A percentile compares a stretch with the other conserved stretches of the same genome.
These are phyloP conservation scores for Spirogloea muscicola DNA, from an alignment of 139 green algal genomes.

Conservation along the genomic window DNA sequence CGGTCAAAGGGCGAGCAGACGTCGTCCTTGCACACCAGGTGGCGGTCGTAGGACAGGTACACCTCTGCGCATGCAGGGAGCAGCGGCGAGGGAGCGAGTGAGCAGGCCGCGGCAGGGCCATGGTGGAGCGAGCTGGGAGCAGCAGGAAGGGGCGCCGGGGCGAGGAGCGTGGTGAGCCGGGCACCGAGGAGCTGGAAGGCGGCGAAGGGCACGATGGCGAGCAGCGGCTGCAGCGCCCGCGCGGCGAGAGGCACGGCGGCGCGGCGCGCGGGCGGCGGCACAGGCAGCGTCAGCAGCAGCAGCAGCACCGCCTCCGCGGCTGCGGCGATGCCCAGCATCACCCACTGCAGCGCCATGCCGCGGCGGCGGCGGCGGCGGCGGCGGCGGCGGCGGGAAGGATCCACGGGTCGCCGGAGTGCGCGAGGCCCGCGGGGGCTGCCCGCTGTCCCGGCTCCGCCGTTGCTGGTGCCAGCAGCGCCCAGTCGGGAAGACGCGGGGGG, in stretches of 20 bases:
- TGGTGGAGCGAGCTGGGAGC: background rate
- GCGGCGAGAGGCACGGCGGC: background rate
- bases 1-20: background rate
- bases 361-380: too few species aligned
- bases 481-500: too few species aligned
- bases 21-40: background rate
- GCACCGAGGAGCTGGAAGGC: background rate
- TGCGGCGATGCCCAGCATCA: background rate
- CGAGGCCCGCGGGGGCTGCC: too few species aligned
- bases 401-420: too few species aligned
- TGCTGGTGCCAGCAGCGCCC: too few species aligned
- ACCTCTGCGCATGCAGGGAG: background rate
- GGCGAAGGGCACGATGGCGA: background rate
- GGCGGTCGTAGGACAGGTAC: background rate
- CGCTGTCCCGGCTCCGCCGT: too few species aligned
- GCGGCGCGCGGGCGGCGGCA: background rate
- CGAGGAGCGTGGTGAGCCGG: too few species aligned
- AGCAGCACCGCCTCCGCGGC: background rate
- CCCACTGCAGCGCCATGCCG: slow-evolving; percentile 1
- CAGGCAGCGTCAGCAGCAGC: background rate
- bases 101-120: too few species aligned
- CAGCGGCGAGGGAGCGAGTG: too few species aligned
- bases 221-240: background rate
- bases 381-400: too few species aligned
- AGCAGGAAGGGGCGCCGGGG: background rate